Evolutionary conservation across 768 basidiomycete genomes (phyloP), one percentile per base, ranked within the genome.

Genomic region (Pulveroboletus sp.): DNA sequence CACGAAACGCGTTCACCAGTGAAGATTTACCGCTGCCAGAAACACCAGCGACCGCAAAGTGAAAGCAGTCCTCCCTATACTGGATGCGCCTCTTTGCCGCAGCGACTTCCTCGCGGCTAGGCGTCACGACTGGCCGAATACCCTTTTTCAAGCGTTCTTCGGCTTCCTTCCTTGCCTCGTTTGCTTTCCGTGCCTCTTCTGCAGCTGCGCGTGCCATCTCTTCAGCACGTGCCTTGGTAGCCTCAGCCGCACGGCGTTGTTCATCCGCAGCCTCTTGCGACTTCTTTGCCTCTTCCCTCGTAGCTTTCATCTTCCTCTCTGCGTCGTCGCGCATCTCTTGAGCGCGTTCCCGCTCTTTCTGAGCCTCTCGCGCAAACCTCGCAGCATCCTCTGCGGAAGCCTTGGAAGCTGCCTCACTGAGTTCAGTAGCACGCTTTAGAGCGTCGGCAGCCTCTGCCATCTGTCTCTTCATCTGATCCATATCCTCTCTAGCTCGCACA

Each of bases 21-120:
- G 70, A 69, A 7, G 69, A 68, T 53, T 71, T 71, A 12, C 69
- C 69, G 29, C 65, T 64, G 6, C 69, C 70, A 6, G 66, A 57
- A 8, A 61, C n/a, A 3, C 70, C 70, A 4, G 66, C 66, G 24
- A 71, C 39, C 10, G 67, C 70, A 29, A 70, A 58, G 38, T 71
- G 68, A 42, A 64, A 63, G 16, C 52, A 29, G 9, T 60, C 61
- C 4, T 69, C 62, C 13, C 29, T 42, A 33, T 64, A 63, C 36
- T 62, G 52, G 21, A 59, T 16, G 7, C 42, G 46, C 19, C 17
- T n/a, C 32, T 64, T 63, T 14, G 59, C 43, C 0, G 42, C 50
- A 2, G 39, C 42, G 1, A 64, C 13, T 31, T 68, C 66, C 33
- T 33, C 49, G 2, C 41, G 52, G 4, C 60, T 43, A 4, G 65